Conservation (phyloP, 2,329 filamentous ascomycete species). For the Exophiala dermatitidis region DNA sequence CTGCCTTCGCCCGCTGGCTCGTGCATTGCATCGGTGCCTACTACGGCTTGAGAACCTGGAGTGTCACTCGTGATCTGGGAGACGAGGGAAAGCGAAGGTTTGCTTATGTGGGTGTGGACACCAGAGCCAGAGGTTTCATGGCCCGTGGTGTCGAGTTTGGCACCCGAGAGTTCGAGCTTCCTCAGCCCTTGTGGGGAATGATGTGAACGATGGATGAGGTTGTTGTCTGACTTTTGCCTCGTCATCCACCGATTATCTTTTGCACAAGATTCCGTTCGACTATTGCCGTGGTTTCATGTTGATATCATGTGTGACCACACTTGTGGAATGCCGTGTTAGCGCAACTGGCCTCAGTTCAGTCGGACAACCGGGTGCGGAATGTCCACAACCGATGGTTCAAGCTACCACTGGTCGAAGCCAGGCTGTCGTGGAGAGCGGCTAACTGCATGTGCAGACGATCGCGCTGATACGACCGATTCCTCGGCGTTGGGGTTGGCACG, state of each 20-base stretch:
- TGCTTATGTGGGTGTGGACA: constrained; percentile 67
- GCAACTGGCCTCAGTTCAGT: no score
- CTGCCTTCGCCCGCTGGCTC: constrained; percentile 87
- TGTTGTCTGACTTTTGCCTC: background rate
- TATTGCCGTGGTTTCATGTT: background rate
- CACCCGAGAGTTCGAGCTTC: constrained; percentile 27
- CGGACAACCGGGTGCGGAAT: no score
- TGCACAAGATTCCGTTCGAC: background rate
- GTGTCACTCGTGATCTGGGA: constrained; percentile 41
- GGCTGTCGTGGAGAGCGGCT: no score
- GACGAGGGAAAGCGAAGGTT: constrained; percentile 38
- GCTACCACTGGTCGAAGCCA: no score
- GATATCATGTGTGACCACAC: background rate
- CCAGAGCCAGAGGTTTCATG: constrained; percentile 37
- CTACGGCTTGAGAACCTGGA: constrained; percentile 81
- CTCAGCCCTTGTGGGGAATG: constrained; percentile 32
- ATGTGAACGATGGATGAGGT: constrained; percentile 21
- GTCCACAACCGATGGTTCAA: no score
- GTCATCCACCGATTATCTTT: background rate
- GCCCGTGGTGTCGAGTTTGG: constrained; percentile 24
- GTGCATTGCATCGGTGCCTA: constrained; percentile 88
- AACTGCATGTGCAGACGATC: no score
- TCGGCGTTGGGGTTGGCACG: no score
- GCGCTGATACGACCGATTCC: no score
- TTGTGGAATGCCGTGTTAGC: background rate